Evolutionary conservation across 2,329 filamentous ascomycete species (phyloP), one percentile per base, ranked within the genome.

Genomic region (Bipolaris zeicola): DNA sequence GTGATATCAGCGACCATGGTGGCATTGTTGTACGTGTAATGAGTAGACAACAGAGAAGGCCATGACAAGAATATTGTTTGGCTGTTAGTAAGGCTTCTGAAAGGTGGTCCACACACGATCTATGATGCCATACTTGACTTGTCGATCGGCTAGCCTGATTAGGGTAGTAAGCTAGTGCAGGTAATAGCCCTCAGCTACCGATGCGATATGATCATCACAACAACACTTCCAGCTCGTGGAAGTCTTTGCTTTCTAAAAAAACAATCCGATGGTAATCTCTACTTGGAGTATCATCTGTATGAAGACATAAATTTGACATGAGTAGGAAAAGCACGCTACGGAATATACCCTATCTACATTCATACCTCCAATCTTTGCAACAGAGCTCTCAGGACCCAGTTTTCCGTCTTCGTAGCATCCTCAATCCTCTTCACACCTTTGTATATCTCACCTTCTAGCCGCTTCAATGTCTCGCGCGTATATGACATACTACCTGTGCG

Each of bases 1-100:
- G 87, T 11, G 82, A 83, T 5, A 85, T 77, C 16, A 86, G 71
- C 14, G 76, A 76, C 80, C 80, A 82, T 13, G 80, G 79, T 49
- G 73, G 70, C 79, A 81, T 81, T 42, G 37, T 56, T 26, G 18
- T 39, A 26, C 4, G 18, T 38, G 6, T n/a, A 31, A 41, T n/a
- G 28, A 16, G 37, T 16, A 16, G 33, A 31, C 1, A 43, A 33
- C 20, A 34, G 38, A 39, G 38, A 18, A 52, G 39, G 24, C 22
- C 61, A 67, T 67, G 24, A 41, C 58, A n/a, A 13, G 24, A 33
- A 45, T 36, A 16, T 24, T 41, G 28, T 33, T 44, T 48, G 18
- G 44, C 14, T 47, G n/a, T 47, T 55, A 42, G 22, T 24, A 7
- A 55, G 38, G 45, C 55, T 36, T 14, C 34, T 18, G 44, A 57